Evolutionary conservation across 805 yeast species (phyloP).

Genomic region (Metschnikowia henanensis): DNA sequence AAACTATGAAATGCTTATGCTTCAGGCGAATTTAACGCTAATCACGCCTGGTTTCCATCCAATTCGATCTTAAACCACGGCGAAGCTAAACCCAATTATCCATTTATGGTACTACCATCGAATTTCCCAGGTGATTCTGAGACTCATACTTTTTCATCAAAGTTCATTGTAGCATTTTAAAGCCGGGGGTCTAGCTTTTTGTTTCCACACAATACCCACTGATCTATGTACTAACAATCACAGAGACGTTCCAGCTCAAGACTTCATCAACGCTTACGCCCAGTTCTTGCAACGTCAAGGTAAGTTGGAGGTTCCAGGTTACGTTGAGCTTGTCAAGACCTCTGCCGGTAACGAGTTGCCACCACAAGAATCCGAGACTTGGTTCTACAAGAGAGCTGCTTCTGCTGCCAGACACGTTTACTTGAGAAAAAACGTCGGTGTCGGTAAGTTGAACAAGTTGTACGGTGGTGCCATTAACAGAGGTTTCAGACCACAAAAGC

Average conservation of each 20-base stretch:
- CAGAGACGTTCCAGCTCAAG: constrained; percentile 99
- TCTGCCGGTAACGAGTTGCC: constrained; percentile 99
- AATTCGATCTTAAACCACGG: no score
- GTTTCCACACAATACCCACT: no score
- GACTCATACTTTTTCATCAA: no score
- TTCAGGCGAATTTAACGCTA: background rate
- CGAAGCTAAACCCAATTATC: no score
- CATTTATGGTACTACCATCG: no score
- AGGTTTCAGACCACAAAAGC: constrained; percentile 98
- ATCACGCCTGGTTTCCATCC: no score
- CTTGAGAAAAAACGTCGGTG: constrained; percentile 99
- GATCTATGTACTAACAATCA: constrained; percentile 31
- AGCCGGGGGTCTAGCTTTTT: no score
- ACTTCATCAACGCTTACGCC: constrained; percentile 99
- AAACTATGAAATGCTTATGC: background rate
- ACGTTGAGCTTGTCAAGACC: constrained; percentile 99
- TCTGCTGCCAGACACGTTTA: constrained; percentile 99
- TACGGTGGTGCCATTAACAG: constrained; percentile 99
- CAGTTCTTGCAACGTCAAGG: constrained; percentile 99
- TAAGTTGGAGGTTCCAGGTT: constrained; percentile 99
- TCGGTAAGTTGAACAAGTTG: constrained; percentile 97
- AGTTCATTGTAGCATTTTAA: no score
- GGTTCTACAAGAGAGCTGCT: constrained; percentile 99
- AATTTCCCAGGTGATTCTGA: no score
- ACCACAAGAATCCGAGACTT: constrained; percentile 99